A percentile compares a stretch with the other conserved stretches of the same genome.
phyloP scores from a whole-genome alignment of 805 yeast genomes.

The Priceomyces carsonii region DNA sequence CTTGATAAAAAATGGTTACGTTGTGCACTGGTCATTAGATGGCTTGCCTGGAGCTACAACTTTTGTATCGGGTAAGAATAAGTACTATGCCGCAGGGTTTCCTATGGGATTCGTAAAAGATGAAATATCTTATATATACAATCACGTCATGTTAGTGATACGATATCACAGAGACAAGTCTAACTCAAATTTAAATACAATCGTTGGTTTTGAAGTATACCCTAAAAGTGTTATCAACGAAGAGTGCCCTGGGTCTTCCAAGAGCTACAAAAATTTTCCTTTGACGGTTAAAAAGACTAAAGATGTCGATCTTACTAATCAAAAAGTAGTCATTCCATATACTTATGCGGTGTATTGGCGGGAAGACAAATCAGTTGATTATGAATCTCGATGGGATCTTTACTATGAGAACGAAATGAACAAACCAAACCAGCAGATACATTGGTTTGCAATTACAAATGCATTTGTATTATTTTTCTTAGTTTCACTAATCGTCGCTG shows the following conservation, averaged over 20 bases:
- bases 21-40: slow-evolving; percentile 82
- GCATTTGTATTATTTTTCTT: slow-evolving; percentile 65
- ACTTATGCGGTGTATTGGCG: slow-evolving; percentile 89
- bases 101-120: slow-evolving; percentile 73
- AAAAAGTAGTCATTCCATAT: slow-evolving; percentile 58
- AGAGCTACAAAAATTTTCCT: slow-evolving; percentile 56
- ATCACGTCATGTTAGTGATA: slow-evolving; percentile 79
- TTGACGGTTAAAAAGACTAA: slow-evolving; percentile 40
- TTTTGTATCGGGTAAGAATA: slow-evolving; percentile 57
- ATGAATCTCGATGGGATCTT: slow-evolving; percentile 72
- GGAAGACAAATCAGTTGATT: slow-evolving; percentile 67
- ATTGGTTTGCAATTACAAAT: slow-evolving; percentile 77
- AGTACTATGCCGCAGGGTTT: slow-evolving; percentile 84
- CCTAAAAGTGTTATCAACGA: slow-evolving; percentile 73
- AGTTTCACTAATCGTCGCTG: slow-evolving; percentile 63
- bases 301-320: slow-evolving; percentile 22
- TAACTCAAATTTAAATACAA: slow-evolving; percentile 48
- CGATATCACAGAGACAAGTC: slow-evolving; percentile 56
- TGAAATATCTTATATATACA: slow-evolving; percentile 61
- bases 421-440: slow-evolving; percentile 51
- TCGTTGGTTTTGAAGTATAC: slow-evolving; percentile 89
- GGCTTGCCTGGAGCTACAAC: slow-evolving; percentile 89
- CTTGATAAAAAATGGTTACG: slow-evolving; percentile 67
- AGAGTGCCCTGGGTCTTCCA: slow-evolving; percentile 75
- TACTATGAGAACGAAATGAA: slow-evolving; percentile 58